Evolutionary conservation across 768 basidiomycete genomes (phyloP).

Genomic region (Mycena pura): DNA sequence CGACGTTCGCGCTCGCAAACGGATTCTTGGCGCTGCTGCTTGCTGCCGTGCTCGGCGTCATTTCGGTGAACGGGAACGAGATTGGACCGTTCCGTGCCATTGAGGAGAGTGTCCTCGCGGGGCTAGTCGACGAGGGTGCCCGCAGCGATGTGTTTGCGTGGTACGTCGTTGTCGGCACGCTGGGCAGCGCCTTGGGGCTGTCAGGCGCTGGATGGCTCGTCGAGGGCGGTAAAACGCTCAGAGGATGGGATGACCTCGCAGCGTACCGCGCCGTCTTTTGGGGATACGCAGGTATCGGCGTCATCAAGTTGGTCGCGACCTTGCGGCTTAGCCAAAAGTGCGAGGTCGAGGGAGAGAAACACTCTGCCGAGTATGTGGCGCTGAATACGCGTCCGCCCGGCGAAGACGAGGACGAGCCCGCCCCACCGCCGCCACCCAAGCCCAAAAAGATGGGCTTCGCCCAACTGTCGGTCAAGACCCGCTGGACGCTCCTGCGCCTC

Average conservation of each 20-base stretch:
- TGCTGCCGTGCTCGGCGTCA: neutral
- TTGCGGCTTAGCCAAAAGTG: too few species aligned
- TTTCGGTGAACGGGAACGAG: neutral
- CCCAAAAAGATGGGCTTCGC: too few species aligned
- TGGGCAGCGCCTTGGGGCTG: neutral
- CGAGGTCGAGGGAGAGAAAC: too few species aligned
- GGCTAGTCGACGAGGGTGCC: neutral
- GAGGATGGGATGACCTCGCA: neutral
- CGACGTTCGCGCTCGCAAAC: neutral
- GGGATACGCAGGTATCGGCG: neutral
- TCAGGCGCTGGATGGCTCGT: neutral
- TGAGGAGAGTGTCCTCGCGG: neutral
- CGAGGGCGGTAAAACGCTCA: neutral
- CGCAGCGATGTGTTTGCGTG: neutral
- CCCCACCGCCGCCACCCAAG: too few species aligned
- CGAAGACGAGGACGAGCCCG: neutral
- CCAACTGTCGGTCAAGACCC: too few species aligned
- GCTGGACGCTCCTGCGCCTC: too few species aligned
- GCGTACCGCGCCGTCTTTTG: neutral
- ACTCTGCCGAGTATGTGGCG: too few species aligned
- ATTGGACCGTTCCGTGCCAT: neutral
- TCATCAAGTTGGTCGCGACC: neutral
- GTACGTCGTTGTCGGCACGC: neutral
- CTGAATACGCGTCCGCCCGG: too few species aligned
- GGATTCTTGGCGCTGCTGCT: neutral